These are phyloP conservation scores for Hypomontagnella submonticulosa DNA, from an alignment of 495 filamentous ascomycete species.

Conservation along the genomic window DNA sequence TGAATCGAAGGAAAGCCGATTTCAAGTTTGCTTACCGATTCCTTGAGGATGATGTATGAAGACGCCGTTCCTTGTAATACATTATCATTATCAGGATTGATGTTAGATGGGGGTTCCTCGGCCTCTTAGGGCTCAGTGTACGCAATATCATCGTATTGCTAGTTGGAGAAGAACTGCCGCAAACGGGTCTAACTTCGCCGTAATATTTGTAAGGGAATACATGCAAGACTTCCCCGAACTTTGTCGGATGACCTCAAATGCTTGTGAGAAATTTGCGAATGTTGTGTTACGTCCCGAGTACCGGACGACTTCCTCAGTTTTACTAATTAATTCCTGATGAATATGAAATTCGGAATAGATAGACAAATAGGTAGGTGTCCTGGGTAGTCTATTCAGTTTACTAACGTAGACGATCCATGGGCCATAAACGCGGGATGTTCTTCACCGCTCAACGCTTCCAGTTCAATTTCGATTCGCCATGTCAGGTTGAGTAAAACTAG, in stretches of 20 bases:
- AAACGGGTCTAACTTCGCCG: slow-evolving; percentile 21
- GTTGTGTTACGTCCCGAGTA: slow-evolving; percentile 16
- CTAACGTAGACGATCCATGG: slow-evolving; percentile 2
- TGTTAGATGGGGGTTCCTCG: not conserved
- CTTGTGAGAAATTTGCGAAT: slow-evolving; percentile 1
- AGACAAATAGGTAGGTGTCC: not conserved
- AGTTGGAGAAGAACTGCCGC: slow-evolving; percentile 2
- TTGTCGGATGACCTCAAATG: slow-evolving; percentile 1
- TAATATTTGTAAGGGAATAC: slow-evolving; percentile 40
- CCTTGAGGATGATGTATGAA: slow-evolving; percentile 86
- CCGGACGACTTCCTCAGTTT: not conserved
- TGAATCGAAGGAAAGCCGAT: slow-evolving; percentile 98
- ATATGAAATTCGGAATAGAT: slow-evolving; percentile 3
- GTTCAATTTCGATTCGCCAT: not conserved
- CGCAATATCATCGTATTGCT: slow-evolving; percentile 21
- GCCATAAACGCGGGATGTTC: not conserved
- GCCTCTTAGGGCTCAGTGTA: slow-evolving; percentile 21
- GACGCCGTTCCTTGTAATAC: not conserved
- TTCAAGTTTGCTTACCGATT: slow-evolving; percentile 99
- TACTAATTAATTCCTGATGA: slow-evolving; percentile 24
- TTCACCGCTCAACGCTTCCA: slow-evolving; percentile 27
- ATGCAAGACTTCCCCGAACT: slow-evolving; percentile 19
- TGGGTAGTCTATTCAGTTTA: not conserved
- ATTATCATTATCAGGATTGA: slow-evolving; percentile 3
- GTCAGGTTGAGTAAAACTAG: not conserved